These are phyloP conservation scores for Heterobasidion annosum DNA, from an alignment of 1,284 basidiomycete genomes.

Conservation along the genomic window DNA sequence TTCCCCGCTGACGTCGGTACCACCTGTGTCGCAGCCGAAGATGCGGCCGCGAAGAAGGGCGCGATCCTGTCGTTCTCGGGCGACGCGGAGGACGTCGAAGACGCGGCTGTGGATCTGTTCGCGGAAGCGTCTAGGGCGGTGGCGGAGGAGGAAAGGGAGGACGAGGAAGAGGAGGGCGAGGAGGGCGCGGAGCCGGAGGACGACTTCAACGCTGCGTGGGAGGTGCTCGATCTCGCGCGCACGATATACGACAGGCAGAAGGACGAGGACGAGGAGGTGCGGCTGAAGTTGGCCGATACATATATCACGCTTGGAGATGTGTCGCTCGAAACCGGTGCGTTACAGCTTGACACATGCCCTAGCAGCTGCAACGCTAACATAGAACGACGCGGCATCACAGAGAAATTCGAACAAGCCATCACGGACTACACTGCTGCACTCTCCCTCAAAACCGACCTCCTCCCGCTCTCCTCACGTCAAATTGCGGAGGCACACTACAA, in stretches of 20 bases:
- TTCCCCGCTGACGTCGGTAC: not conserved
- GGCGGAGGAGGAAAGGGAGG: conserved; percentile 30
- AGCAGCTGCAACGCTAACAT: not conserved
- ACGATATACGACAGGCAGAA: conserved; percentile 70
- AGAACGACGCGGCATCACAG: conserved; percentile 28
- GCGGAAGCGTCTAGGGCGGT: conserved; percentile 36
- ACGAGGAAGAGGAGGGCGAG: conserved; percentile 42
- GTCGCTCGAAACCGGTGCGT: conserved; percentile 79
- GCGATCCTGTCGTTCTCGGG: conserved; percentile 70
- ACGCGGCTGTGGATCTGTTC: conserved; percentile 49
- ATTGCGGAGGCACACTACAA: conserved; percentile 89
- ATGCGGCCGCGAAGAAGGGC: conserved; percentile 28
- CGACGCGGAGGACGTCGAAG: conserved; percentile 46
- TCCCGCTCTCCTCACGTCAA: conserved; percentile 75
- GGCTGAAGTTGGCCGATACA: conserved; percentile 76
- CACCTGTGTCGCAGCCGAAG: not conserved
- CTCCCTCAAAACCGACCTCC: conserved; percentile 57
- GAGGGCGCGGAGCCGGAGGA: conserved; percentile 77
- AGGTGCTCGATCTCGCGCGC: conserved; percentile 82
- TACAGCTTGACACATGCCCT: not conserved
- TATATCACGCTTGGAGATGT: conserved; percentile 83
- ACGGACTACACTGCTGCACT: conserved; percentile 74
- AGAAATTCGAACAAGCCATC: conserved; percentile 90
- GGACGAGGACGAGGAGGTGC: conserved; percentile 47
- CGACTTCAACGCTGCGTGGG: conserved; percentile 93